Conservation (phyloP, 805 yeast genomes). For the Yarrowia hollandica region DNA sequence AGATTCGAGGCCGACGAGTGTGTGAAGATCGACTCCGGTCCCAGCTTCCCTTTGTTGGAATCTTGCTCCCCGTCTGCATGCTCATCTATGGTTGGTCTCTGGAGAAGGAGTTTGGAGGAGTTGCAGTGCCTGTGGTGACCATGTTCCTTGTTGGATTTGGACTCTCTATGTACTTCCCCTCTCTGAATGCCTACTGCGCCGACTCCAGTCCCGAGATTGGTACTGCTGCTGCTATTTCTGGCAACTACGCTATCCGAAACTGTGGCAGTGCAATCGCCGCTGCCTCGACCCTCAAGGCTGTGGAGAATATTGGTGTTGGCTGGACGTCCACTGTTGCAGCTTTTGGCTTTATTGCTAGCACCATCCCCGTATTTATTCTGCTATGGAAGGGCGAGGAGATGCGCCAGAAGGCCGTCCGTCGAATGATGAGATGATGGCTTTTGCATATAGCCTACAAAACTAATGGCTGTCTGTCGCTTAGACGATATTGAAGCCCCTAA, state of each 20-base stretch:
- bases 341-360: slow-evolving; percentile 38
- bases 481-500: too few relatives aligned
- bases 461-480: too few relatives aligned
- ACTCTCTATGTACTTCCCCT: slow-evolving; percentile 55
- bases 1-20: slow-evolving; percentile 47
- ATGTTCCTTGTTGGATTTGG: slow-evolving; percentile 53
- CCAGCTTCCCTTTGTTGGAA: slow-evolving; percentile 45
- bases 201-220: slow-evolving; percentile 55
- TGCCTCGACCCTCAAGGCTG: slow-evolving; percentile 50
- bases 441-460: neutral
- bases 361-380: slow-evolving; percentile 24
- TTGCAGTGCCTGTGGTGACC: slow-evolving; percentile 53
- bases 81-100: slow-evolving; percentile 57
- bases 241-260: slow-evolving; percentile 54
- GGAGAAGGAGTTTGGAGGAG: slow-evolving; percentile 53
- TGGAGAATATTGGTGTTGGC: slow-evolving; percentile 55
- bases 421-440: neutral
- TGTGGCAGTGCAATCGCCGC: slow-evolving; percentile 54
- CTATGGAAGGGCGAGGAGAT: slow-evolving; percentile 29
- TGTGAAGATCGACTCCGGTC: slow-evolving; percentile 56
- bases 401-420: slow-evolving; percentile 13
- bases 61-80: slow-evolving; percentile 49
- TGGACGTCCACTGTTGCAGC: slow-evolving; percentile 57
- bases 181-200: slow-evolving; percentile 57
- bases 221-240: slow-evolving; percentile 56